Evolutionary conservation across 2,329 filamentous ascomycete species (phyloP).

Genomic region (Botrytis paeoniae): DNA sequence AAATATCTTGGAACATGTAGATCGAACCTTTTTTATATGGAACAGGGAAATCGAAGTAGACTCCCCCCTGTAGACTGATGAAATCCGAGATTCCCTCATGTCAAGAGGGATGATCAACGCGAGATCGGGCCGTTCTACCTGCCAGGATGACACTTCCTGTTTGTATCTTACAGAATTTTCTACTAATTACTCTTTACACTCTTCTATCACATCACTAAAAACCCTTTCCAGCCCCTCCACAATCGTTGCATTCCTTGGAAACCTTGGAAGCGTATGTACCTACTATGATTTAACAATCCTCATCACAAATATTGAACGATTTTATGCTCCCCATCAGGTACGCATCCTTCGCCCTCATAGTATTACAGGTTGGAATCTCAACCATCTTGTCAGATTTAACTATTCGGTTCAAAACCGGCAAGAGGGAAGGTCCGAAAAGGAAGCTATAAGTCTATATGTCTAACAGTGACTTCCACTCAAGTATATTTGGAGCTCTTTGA

Average conservation of each 20-base stretch:
- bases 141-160: neutral
- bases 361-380: constrained; percentile 52
- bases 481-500: too few relatives aligned
- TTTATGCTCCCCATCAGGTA: constrained; percentile 60
- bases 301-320: constrained; percentile 60
- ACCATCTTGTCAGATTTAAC: too few relatives aligned
- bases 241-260: constrained; percentile 49
- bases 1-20: neutral
- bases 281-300: constrained; percentile 66
- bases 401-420: too few relatives aligned
- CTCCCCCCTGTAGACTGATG: neutral
- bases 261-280: constrained; percentile 58
- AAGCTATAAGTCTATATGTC: too few relatives aligned
- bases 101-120: neutral
- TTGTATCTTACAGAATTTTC: neutral
- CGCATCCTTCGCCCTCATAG: constrained; percentile 55
- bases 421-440: too few relatives aligned
- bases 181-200: neutral
- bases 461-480: too few relatives aligned
- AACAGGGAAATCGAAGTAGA: neutral
- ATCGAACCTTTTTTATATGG: neutral
- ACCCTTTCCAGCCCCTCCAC: constrained; percentile 36
- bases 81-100: neutral
- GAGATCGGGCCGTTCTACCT: neutral
- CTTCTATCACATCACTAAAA: constrained; percentile 18